A percentile compares a stretch with the other conserved stretches of the same genome.
These are phyloP conservation scores for Jimgerdemannia lactiflua DNA, from an alignment of 192 early-diverging fungal genomes.

Conservation along the genomic window DNA sequence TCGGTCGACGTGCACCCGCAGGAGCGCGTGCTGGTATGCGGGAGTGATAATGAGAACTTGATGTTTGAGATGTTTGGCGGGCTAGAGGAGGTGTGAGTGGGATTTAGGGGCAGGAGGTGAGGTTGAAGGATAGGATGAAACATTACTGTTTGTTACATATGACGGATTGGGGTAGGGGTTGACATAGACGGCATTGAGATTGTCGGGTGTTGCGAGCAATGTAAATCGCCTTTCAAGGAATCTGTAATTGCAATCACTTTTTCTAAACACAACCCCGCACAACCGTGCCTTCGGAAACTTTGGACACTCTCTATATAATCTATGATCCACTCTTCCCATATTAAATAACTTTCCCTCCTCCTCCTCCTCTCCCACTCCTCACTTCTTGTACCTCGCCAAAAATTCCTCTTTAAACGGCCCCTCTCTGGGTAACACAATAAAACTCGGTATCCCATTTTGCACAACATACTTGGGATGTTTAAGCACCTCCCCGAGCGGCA, in stretches of 20 bases:
- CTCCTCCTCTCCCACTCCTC: conserved; percentile 18
- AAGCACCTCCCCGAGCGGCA: conserved; percentile 63
- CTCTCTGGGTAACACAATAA: conserved; percentile 80
- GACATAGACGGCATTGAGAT: no score
- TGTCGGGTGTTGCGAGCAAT: no score
- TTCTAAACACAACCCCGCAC: no score
- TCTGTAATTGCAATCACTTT: no score
- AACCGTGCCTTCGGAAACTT: no score
- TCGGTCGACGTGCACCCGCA: not conserved
- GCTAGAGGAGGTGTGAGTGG: not conserved
- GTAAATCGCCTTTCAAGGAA: no score
- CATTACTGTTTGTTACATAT: not conserved
- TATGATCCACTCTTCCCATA: not conserved
- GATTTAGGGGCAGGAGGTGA: not conserved
- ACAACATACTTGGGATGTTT: conserved; percentile 65
- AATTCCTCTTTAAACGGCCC: conserved; percentile 63
- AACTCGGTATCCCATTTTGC: conserved; percentile 79
- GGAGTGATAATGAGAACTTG: not conserved
- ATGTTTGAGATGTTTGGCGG: not conserved
- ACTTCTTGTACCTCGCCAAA: conserved; percentile 57
- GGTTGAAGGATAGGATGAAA: not conserved
- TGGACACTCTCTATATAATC: not conserved
- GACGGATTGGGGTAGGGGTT: no score
- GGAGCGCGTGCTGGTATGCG: not conserved
- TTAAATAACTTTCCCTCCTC: not conserved